Evolutionary conservation across 306 rosid species (phyloP).

Genomic region (Herpetospermum pedunculosum): DNA sequence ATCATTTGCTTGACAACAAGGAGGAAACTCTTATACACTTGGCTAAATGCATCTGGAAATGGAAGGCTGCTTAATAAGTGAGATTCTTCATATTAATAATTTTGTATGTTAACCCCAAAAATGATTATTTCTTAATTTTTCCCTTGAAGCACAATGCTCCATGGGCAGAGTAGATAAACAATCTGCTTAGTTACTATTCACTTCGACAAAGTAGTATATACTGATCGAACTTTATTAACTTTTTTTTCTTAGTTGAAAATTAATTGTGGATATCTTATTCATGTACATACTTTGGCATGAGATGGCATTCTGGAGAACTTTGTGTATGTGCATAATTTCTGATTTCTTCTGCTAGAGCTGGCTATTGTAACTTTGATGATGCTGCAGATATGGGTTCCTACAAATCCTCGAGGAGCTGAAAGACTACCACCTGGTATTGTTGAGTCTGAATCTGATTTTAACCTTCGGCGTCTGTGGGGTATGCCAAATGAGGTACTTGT

Average conservation of each 20-base stretch:
- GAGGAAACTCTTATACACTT: neutral
- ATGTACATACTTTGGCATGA: neutral
- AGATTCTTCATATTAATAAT: neutral
- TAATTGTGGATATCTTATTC: neutral
- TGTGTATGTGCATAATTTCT: neutral
- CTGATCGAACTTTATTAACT: neutral
- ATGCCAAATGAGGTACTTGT: slow-evolving; percentile 53
- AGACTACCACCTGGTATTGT: slow-evolving; percentile 65
- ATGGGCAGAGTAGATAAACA: neutral
- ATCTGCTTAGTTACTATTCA: neutral
- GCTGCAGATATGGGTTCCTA: slow-evolving; percentile 78
- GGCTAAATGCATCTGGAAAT: neutral
- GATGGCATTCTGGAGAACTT: neutral
- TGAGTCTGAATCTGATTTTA: slow-evolving; percentile 62
- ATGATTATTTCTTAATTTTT: neutral
- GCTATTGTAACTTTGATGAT: slow-evolving; percentile 14
- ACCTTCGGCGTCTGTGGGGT: slow-evolving; percentile 74
- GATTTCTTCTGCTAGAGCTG: slow-evolving; percentile 17
- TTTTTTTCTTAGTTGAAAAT: neutral
- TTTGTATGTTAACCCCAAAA: neutral
- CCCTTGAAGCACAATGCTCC: neutral
- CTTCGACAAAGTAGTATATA: neutral
- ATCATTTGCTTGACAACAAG: neutral
- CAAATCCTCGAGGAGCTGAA: slow-evolving; percentile 89
- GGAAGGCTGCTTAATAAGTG: neutral